Base-by-base conservation (phyloP, 2,329 filamentous ascomycete species). In the Penicillium sp. region DNA sequence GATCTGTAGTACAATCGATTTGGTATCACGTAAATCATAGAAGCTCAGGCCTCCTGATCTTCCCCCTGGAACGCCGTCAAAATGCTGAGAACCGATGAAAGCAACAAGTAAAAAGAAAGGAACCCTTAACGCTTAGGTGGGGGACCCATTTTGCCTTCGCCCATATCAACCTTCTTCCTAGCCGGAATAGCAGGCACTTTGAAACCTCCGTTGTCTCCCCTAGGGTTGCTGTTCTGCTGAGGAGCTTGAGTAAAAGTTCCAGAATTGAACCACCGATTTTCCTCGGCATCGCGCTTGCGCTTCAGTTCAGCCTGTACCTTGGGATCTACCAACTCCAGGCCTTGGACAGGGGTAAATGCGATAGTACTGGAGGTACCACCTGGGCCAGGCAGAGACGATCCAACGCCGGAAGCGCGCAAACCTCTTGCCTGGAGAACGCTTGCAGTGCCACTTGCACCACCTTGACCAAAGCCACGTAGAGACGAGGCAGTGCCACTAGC, bases 181-280 rank as follows among this genome's bases (percentile, higher is more conserved):
- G 83, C 76, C 14, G 90, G 91, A 61, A 93, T 70, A 2, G 81
- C 81, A 14, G 93, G 91, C 36, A 95, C 88, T 74, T 92, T 96
- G 81, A 97, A 96, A 0, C 84, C 87, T 10, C 79, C 84, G 47
- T 80, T 81, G 58, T 80, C 56, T 29, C 60, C 78, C 62, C 61
- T 61, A 1, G 62, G 43, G 32, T 56, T 58, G 42, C 41, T 60
- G 49, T 59, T 68, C 52, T 73, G 68, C 40, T 61, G 63, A 9
- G 85, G 85, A 52, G 96, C 83, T 72, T 97, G 92, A 8, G 94
- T 97, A 69, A 99, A 99, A 0, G 90, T 92, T n/a, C 94, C 94
- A 43, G 91, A 90, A 74, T 94, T 96, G 79, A 99, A 99, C 88
- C 91, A 99, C 35, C 91, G 81, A 70, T 97, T 93, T 70, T 96